Evolutionary conservation across 2,329 filamentous ascomycete species (phyloP).

Genomic region (Phialocephala sp.): DNA sequence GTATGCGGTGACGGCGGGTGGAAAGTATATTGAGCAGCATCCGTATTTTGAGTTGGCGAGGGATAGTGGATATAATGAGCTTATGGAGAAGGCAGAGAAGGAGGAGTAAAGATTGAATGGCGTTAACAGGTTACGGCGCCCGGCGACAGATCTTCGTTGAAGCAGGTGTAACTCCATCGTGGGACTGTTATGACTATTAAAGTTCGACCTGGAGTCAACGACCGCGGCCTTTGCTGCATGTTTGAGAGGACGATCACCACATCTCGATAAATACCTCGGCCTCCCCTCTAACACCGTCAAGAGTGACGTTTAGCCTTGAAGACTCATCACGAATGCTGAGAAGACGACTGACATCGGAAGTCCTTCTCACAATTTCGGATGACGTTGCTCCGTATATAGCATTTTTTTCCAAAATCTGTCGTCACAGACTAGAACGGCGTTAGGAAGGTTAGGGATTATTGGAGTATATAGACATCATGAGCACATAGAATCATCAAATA

Average conservation of each 20-base stretch:
- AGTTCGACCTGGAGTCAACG: not conserved
- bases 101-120: not conserved
- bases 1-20: not conserved
- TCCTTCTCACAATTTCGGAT: no score
- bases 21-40: constrained; percentile 12
- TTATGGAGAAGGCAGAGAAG: not conserved
- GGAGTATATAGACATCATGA: not conserved
- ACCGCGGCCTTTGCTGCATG: not conserved
- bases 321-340: not conserved
- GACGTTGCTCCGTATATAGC: no score
- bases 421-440: not conserved
- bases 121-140: not conserved
- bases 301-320: not conserved
- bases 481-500: not conserved
- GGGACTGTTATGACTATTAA: not conserved
- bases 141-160: not conserved
- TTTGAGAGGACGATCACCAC: not conserved
- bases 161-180: not conserved
- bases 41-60: constrained; percentile 13
- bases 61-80: constrained; percentile 10
- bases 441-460: not conserved
- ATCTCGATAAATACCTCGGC: not conserved
- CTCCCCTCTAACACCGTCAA: no score
- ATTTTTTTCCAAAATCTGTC: no score
- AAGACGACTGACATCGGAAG: not conserved